A percentile compares a stretch with the other conserved stretches of the same genome.
Conservation (phyloP, 2,329 filamentous ascomycete species). For the Fusarium sp. region DNA sequence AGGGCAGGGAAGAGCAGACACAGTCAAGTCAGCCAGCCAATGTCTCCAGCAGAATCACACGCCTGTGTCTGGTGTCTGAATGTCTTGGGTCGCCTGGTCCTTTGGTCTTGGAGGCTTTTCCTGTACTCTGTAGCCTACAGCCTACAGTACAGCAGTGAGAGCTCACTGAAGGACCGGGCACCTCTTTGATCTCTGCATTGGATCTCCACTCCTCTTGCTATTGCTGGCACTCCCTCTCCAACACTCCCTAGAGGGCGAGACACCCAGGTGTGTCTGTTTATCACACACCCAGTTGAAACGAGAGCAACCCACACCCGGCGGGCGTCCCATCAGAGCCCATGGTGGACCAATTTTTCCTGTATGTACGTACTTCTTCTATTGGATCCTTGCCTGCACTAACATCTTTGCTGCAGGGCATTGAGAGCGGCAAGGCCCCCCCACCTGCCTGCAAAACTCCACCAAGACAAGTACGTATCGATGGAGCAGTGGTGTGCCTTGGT, state of each 20-base stretch:
- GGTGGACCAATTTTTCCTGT: slow-evolving; percentile 21
- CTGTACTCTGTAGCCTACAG: slow-evolving; percentile 1
- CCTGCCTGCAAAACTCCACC: slow-evolving; percentile 32
- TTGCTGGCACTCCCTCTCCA: slow-evolving; percentile 23
- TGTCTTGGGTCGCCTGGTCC: slow-evolving; percentile 30
- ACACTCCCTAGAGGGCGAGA: slow-evolving; percentile 21
- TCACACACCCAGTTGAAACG: slow-evolving; percentile 28
- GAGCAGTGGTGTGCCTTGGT: slow-evolving; percentile 38
- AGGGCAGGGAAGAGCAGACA: slow-evolving; percentile 6
- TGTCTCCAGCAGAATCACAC: slow-evolving; percentile 38
- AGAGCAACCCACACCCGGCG: slow-evolving; percentile 26
- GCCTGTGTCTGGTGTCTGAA: slow-evolving; percentile 36
- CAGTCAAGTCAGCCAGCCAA: slow-evolving; percentile 21
- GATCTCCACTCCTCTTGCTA: slow-evolving; percentile 14
- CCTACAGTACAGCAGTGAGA: neutral
- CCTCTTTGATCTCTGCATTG: slow-evolving; percentile 18
- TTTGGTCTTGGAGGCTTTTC: slow-evolving; percentile 14
- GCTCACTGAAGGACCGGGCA: slow-evolving; percentile 15
- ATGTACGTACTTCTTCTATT: slow-evolving; percentile 33
- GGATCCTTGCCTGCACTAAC: slow-evolving; percentile 33
- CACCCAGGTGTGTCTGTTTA: slow-evolving; percentile 20
- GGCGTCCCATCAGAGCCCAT: slow-evolving; percentile 26
- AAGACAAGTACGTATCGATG: slow-evolving; percentile 26
- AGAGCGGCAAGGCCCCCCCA: slow-evolving; percentile 30
- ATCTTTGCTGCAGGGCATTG: slow-evolving; percentile 44